Base-by-base conservation (phyloP, 345 rosid species). In the Eutrema yunnanense region DNA sequence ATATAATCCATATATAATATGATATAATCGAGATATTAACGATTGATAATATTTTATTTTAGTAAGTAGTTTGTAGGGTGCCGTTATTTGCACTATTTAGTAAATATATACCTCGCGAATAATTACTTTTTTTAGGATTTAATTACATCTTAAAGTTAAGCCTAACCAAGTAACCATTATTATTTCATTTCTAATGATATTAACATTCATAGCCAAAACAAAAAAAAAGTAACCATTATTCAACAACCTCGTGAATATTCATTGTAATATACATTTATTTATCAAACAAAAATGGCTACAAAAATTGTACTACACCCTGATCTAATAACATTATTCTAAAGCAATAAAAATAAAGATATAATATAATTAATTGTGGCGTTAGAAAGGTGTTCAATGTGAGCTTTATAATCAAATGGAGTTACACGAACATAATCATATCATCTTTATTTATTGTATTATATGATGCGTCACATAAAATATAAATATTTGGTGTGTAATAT, bases 401-500 rank as follows among this genome's bases (percentile, higher is more conserved):
- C 26, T 55, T 54, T 64, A 10, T 64, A 54, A 65, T 36, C 57
- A 65, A 36, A 65, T 46, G 33, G 33, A 65, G 51, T 56, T 65
- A 30, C 46, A 66, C 67, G 48, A 66, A 9, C 47, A 41, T 58
- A 50, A 50, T 64, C 55, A 64, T 64, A 37, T 65, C 47, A 16
- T n/a, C 41, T 54, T 27, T 54, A 73, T 34, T 5, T 46, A 43
- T 3, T 63, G 55, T 63, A 54, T 54, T 54, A 37, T 73, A 73
- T 58, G 33, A 47, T 55, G 36, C 37, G 37, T 37, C 46, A 38
- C 54, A 64, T 73, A 41, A 74, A 74, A 50, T 74, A 66, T 59
- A 58, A 74, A 59, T 62, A 74, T 66, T 41, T 58, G 78, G 67
- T 74, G 52, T n/a, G 73, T 32, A 50, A 14, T 38, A 38, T n/a